Percentiles rank a stretch among this genome's conserved stretches.
Evolutionary conservation across 495 filamentous ascomycete genomes (phyloP).

Genomic region (Saxispiralis lemnorum): DNA sequence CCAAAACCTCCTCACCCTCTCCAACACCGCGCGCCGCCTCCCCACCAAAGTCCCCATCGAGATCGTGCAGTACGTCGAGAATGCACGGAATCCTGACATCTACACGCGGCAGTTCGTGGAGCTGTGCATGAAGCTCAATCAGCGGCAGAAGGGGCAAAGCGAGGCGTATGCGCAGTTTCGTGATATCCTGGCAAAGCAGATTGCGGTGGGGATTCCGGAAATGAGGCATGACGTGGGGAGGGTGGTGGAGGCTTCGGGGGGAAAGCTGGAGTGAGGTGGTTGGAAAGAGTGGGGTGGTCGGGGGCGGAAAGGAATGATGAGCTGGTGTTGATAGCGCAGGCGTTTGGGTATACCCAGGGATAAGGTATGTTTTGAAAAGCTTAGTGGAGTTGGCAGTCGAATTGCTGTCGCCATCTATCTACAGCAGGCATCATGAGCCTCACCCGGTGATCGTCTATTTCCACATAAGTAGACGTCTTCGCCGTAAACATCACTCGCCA

Average conservation of each 20-base stretch:
- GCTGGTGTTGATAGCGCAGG: background rate
- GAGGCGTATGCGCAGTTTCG: conserved; percentile 64
- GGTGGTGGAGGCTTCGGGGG: conserved; percentile 37
- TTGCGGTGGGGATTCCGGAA: conserved; percentile 62
- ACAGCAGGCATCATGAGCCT: no score
- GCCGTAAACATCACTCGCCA: no score
- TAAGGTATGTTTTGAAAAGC: no score
- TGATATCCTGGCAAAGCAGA: conserved; percentile 67
- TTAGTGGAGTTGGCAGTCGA: no score
- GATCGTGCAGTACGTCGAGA: conserved; percentile 82
- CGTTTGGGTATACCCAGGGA: no score
- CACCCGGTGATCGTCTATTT: no score
- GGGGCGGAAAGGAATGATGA: background rate
- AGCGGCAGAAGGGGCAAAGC: conserved; percentile 66
- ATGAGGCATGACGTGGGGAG: conserved; percentile 47
- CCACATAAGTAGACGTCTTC: no score
- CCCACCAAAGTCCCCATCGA: conserved; percentile 53
- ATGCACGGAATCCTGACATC: conserved; percentile 89
- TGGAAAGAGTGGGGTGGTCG: background rate
- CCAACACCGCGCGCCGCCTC: conserved; percentile 29
- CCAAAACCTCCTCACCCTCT: conserved; percentile 30
- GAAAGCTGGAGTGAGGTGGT: conserved; percentile 9
- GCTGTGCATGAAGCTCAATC: conserved; percentile 66
- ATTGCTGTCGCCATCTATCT: no score
- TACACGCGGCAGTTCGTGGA: conserved; percentile 97